These are phyloP conservation scores for Gigaspora rosea DNA, from an alignment of 192 early-diverging fungal species.

Conservation along the genomic window DNA sequence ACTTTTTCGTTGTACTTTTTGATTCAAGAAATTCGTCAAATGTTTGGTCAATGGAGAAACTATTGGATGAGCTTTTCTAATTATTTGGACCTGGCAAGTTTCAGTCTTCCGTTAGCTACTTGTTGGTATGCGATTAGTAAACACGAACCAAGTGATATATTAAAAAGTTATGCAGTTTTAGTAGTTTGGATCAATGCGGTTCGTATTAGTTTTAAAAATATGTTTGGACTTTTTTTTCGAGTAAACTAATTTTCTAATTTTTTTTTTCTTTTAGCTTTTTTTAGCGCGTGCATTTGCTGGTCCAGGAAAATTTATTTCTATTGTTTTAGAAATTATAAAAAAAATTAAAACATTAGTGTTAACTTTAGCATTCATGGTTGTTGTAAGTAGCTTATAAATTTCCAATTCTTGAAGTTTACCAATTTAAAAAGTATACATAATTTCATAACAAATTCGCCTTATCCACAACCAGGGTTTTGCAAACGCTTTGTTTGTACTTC, in stretches of 20 bases:
- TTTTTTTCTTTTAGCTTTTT: background rate
- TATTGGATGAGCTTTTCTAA: slow-evolving; percentile 9
- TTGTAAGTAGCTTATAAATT: background rate
- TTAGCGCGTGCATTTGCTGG: background rate
- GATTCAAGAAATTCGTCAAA: slow-evolving; percentile 7
- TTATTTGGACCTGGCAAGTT: background rate
- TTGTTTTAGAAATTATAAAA: slow-evolving; percentile 3
- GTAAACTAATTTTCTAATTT: background rate
- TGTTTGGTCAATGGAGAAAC: background rate
- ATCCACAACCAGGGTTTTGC: background rate
- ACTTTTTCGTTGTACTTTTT: background rate
- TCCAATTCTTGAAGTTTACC: background rate
- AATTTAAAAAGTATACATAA: background rate
- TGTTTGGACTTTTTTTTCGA: background rate
- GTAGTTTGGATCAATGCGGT: background rate
- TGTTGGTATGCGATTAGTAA: background rate
- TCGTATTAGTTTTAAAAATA: background rate
- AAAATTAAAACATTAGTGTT: background rate
- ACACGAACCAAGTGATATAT: background rate
- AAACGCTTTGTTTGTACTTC: slow-evolving; percentile 7
- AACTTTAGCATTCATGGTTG: background rate
- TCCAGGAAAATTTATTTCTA: slow-evolving; percentile 7
- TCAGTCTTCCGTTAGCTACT: background rate
- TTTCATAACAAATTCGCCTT: background rate
- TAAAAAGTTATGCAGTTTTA: slow-evolving; percentile 2